Evolutionary conservation across 2,329 filamentous ascomycete genomes (phyloP).

Genomic region (Ceratocystis harringtonii): DNA sequence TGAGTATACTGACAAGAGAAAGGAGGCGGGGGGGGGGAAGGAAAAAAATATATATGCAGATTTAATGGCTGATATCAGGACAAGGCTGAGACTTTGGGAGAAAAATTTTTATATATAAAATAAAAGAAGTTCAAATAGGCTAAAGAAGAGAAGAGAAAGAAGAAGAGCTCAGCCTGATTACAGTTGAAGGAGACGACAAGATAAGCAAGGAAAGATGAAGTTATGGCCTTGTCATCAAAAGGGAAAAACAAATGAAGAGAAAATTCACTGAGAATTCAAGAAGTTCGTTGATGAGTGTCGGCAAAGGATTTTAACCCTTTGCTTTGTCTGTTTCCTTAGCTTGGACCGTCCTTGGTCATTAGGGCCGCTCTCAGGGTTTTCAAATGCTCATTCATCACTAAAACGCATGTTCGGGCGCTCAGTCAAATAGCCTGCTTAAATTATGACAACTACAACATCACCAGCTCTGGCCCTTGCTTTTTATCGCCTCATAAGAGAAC

Average conservation of each 20-base stretch:
- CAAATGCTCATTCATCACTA: too few species aligned
- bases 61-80: too few species aligned
- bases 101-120: neutral
- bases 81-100: too few species aligned
- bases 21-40: neutral
- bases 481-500: neutral
- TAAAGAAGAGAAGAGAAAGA: neutral
- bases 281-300: neutral
- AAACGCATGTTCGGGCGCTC: too few species aligned
- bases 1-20: neutral
- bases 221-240: neutral
- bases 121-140: neutral
- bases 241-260: neutral
- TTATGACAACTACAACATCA: too few species aligned
- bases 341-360: neutral
- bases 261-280: neutral
- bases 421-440: too few species aligned
- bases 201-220: neutral
- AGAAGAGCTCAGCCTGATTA: neutral
- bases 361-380: neutral
- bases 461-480: neutral
- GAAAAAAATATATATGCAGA: neutral
- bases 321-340: neutral
- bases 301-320: neutral
- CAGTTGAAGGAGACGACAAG: neutral